Percentiles rank a stretch among this genome's conserved stretches.
Conservation (phyloP, 2,329 filamentous ascomycete genomes). For the Corinectria fuckeliana region DNA sequence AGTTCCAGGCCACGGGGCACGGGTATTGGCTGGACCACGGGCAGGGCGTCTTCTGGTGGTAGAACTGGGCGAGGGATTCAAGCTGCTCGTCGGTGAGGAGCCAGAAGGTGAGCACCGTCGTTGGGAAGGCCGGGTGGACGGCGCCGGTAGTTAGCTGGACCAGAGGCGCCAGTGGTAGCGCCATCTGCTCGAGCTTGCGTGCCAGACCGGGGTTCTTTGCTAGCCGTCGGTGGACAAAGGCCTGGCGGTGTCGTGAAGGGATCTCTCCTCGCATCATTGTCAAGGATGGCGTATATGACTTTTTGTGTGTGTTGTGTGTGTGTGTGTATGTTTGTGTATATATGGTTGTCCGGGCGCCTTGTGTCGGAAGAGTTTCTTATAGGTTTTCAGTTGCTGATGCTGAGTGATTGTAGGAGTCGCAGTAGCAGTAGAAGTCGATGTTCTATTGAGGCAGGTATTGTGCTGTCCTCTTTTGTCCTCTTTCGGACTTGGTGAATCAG, state of each 20-base stretch:
- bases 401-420: neutral
- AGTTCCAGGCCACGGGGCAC: conserved; percentile 69
- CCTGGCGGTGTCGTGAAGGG: conserved; percentile 41
- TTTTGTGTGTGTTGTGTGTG: conserved; percentile 2
- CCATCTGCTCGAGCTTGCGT: conserved; percentile 70
- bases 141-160: conserved; percentile 66
- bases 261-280: conserved; percentile 45
- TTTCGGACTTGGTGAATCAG: neutral
- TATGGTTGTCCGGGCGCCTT: neutral
- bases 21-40: conserved; percentile 68
- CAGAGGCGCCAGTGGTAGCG: conserved; percentile 69
- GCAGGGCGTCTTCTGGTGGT: conserved; percentile 70
- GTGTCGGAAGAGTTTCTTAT: neutral
- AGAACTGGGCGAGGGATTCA: conserved; percentile 73
- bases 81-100: conserved; percentile 75
- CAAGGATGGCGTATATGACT: conserved; percentile 15
- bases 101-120: conserved; percentile 73
- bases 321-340: conserved; percentile 1
- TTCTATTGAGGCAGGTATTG: neutral
- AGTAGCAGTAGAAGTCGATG: neutral
- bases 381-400: neutral
- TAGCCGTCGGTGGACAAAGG: conserved; percentile 42
- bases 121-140: conserved; percentile 70
- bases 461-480: too few species aligned
- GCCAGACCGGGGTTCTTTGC: conserved; percentile 59